Base-by-base conservation (phyloP, 2,329 filamentous ascomycete species). In the Clarireedia monteithiana region DNA sequence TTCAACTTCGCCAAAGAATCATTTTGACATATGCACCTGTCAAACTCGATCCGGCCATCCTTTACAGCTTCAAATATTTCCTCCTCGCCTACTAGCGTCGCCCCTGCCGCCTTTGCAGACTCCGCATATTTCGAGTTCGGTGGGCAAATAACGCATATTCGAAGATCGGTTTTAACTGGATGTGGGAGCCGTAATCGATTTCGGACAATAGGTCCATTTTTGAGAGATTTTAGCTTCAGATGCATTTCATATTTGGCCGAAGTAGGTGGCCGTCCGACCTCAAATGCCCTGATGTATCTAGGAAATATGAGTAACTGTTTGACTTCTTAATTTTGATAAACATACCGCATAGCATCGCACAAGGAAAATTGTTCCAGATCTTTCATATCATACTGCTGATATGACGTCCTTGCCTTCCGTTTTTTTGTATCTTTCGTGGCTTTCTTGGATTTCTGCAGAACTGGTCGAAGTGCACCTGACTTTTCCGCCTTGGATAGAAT, bases 111-210 rank as follows among this genome's bases (percentile, higher is more conserved):
- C 36, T 79, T 79, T 3, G 95, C 94, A 51, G 89, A 85, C 62
- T 82, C 78, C 52, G 86, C 90, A 50, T 84, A 79, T 60, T 83
- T 80, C 61, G 88, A 91, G 62, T 84, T 85, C 55, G 92, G 86
- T n/a, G 89, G 84, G 70, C 88, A 92, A 64, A 99, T 89, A 55
- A 97, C 94, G 68, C 86, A 94, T 67, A 99, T 91, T 60, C 86
- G 85, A 51, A 91, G 79, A 70, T 95, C 90, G 60, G 89, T 95
- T 71, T 90, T 88, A 62, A 97, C 89, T 4, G 91, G 86, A 71
- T 95, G 87, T 0, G 94, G 94, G 17, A 99, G 84, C 44, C 87
- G 85, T 68, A 99, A 79, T 69, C 89, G 88, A 74, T 89, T 95
- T 61, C 91, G 88, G 62, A 99, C 79, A 7, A 94, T 84, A 17